A percentile compares a stretch with the other conserved stretches of the same genome.
Conservation (phyloP, 257 asterid species). For the Plantago major region DNA sequence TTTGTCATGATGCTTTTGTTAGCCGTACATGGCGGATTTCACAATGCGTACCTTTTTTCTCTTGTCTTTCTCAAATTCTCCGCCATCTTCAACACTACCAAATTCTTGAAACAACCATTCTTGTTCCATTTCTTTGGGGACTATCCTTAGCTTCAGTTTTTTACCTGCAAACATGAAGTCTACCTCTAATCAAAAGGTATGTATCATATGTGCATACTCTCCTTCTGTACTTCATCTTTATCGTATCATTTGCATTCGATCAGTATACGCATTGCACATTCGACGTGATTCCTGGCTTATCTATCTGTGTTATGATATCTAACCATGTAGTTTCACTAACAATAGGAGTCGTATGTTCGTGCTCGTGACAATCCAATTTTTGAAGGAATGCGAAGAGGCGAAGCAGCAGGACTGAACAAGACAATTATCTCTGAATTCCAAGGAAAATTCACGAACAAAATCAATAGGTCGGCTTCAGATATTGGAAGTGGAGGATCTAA, state of each 20-base stretch:
- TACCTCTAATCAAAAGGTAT: conserved; percentile 36
- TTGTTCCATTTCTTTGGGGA: conserved; percentile 5
- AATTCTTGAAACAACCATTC: conserved; percentile 2
- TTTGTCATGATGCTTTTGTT: neutral
- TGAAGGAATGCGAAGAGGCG: conserved; percentile 68
- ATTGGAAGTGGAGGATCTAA: conserved; percentile 36
- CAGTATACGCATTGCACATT: too few species aligned
- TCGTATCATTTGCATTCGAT: too few species aligned
- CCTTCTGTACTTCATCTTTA: too few species aligned
- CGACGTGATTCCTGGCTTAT: too few species aligned
- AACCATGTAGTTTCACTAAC: neutral
- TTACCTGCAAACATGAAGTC: conserved; percentile 29
- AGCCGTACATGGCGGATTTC: conserved; percentile 36
- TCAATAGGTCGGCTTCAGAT: conserved; percentile 47
- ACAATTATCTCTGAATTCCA: conserved; percentile 35
- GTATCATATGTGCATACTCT: neutral
- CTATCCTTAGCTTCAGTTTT: conserved; percentile 14
- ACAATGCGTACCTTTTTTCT: conserved; percentile 25
- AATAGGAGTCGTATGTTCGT: conserved; percentile 46
- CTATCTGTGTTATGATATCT: neutral
- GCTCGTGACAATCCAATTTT: conserved; percentile 64
- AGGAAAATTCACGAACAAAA: conserved; percentile 27
- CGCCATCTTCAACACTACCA: conserved; percentile 17
- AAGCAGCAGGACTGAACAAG: conserved; percentile 35
- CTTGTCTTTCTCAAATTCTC: conserved; percentile 24